Evolutionary conservation across 1,139 yeast species (phyloP).

Genomic region (Hansenula sp.): DNA sequence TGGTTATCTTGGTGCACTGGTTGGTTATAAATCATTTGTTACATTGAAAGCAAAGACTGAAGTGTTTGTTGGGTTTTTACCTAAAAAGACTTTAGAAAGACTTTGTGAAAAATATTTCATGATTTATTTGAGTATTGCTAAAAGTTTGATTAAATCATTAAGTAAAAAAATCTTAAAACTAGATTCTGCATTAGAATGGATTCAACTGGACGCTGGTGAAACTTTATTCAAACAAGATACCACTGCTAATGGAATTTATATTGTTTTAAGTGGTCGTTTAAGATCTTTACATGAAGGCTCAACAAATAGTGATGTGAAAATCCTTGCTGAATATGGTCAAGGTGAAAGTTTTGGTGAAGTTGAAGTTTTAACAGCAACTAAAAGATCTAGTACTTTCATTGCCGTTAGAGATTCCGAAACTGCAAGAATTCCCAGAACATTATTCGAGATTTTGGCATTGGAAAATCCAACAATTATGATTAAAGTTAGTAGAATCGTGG

Average conservation of each 20-base stretch:
- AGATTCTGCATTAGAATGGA: conserved; percentile 95
- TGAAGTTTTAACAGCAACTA: conserved; percentile 84
- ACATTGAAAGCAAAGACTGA: conserved; percentile 57
- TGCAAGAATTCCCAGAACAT: conserved; percentile 85
- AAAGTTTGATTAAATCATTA: conserved; percentile 60
- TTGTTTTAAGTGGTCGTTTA: conserved; percentile 86
- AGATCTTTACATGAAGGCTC: conserved; percentile 47
- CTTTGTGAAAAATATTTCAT: conserved; percentile 74
- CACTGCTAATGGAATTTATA: conserved; percentile 86
- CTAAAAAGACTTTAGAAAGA: conserved; percentile 58
- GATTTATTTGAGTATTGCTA: conserved; percentile 75
- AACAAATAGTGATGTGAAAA: conserved; percentile 28
- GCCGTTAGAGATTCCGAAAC: conserved; percentile 94
- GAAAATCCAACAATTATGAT: conserved; percentile 90
- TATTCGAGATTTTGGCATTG: conserved; percentile 79
- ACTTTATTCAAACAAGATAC: conserved; percentile 79
- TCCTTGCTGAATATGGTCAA: conserved; percentile 82
- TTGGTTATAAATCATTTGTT: conserved; percentile 78
- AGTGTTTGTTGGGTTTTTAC: conserved; percentile 67
- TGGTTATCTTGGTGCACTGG: conserved; percentile 78
- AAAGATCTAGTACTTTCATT: conserved; percentile 68
- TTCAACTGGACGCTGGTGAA: conserved; percentile 83
- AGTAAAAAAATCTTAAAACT: conserved; percentile 67
- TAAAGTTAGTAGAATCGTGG: conserved; percentile 85
- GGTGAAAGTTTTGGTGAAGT: conserved; percentile 95